These are phyloP conservation scores for Gossypium raimondii DNA, from an alignment of 345 rosid species.

Conservation along the genomic window DNA sequence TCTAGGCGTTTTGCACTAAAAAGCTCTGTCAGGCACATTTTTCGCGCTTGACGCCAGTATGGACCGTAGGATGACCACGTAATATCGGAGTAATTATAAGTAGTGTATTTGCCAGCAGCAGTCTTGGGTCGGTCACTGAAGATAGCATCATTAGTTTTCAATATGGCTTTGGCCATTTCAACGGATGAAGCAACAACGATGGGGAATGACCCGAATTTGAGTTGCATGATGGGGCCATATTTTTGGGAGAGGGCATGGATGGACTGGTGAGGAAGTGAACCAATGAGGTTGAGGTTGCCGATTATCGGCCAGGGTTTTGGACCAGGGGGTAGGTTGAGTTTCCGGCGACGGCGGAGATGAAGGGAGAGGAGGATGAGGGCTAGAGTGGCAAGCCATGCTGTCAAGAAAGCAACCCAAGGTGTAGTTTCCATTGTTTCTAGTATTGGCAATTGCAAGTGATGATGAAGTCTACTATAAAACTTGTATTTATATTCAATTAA, in stretches of 20 bases:
- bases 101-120: conserved; percentile 61
- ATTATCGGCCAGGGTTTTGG: conserved; percentile 68
- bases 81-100: conserved; percentile 58
- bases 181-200: conserved; percentile 48
- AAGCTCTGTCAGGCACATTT: conserved; percentile 53
- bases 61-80: conserved; percentile 66
- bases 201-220: conserved; percentile 50
- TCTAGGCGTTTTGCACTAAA: conserved; percentile 21
- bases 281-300: conserved; percentile 65
- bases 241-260: conserved; percentile 49
- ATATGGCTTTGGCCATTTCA: conserved; percentile 48
- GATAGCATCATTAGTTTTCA: conserved; percentile 48
- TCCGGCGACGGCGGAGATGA: conserved; percentile 28
- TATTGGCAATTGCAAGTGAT: neutral
- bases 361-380: conserved; percentile 35
- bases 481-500: neutral
- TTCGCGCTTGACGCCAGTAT: conserved; percentile 64
- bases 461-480: too few relatives aligned
- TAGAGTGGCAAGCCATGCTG: conserved; percentile 31
- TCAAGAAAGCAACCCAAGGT: conserved; percentile 11
- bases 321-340: conserved; percentile 50
- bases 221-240: conserved; percentile 56
- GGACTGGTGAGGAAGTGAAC: conserved; percentile 60
- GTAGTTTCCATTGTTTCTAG: conserved; percentile 16
- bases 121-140: conserved; percentile 44